A percentile compares a stretch with the other conserved stretches of the same genome.
Conservation (phyloP, 345 rosid species). For the Ceriops decandra region DNA sequence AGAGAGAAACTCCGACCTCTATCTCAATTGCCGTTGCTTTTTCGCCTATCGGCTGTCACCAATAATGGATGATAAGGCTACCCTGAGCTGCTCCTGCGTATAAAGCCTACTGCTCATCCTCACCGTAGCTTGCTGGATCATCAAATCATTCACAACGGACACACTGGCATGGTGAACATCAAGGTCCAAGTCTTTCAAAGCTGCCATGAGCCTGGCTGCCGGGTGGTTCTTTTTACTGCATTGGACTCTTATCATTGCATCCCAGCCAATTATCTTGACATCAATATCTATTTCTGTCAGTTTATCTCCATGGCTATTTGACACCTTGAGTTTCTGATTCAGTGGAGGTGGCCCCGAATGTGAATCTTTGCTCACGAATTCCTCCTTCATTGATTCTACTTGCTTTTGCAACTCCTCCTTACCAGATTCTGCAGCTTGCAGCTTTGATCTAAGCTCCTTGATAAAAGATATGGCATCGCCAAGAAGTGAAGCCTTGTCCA, state of each 20-base stretch:
- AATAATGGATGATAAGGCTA: conserved; percentile 52
- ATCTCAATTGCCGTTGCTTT: conserved; percentile 10
- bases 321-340: conserved; percentile 35
- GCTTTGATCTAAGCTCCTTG: conserved; percentile 67
- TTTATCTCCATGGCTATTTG: conserved; percentile 30
- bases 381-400: conserved; percentile 54
- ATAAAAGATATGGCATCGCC: conserved; percentile 90
- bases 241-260: conserved; percentile 81
- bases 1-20: conserved; percentile 11
- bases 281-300: conserved; percentile 67
- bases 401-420: conserved; percentile 64
- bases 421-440: conserved; percentile 48
- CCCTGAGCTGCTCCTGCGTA: conserved; percentile 76
- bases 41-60: conserved; percentile 34
- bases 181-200: conserved; percentile 75
- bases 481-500: conserved; percentile 96
- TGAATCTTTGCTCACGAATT: conserved; percentile 32
- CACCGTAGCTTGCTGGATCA: conserved; percentile 97
- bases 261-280: conserved; percentile 84
- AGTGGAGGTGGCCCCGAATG: conserved; percentile 20
- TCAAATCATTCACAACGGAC: conserved; percentile 77
- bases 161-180: conserved; percentile 89
- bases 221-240: conserved; percentile 80
- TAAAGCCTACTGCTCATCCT: conserved; percentile 74
- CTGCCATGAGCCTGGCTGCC: conserved; percentile 80